Base-by-base conservation (phyloP, 257 asterid genomes). In the Scutellaria baicalensis region DNA sequence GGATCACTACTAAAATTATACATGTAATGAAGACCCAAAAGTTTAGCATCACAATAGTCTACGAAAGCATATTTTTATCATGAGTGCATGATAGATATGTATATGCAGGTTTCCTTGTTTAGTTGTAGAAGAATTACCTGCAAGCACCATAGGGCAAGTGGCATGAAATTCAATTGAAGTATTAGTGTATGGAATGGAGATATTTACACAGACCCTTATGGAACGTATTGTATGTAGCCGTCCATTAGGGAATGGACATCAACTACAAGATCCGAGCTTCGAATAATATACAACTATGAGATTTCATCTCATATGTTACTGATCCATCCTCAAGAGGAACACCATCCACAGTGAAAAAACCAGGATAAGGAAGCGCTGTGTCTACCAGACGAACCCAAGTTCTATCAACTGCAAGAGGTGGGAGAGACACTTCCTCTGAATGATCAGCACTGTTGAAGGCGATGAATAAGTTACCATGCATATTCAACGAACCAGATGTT, bases 251-350 rank as follows among this genome's bases (percentile, higher is more conserved):
- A 70, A 59, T 31, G 36, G 54, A 69, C 48, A 40, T 77, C 51
- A 16, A 59, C 74, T 70, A 68, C 54, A 67, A 16, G 45, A 66
- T 72, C 61, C 74, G 81, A 66, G 96, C 88, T 86, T 94, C 99
- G 65, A 89, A 85, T 57, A 94, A 71, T 43, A 79, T 59, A 80
- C 97, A 94, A 69, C 97, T 89, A 54, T 89, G 96, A 72, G 97
- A 71, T 77, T 89, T 81, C 95, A 89, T 85, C 71, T 84, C 90
- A 56, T 86, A 84, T 0, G 76, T 72, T 52, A 57, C 74, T 48
- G 66, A 35, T 51, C 57, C 93, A 56, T 71, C 83, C 57, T 78
- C 84, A 44, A 81, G 59, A 5, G 81, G 78, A 69, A 69, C 79
- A 21, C 96, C 97, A 56, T 86, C 84, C 35, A 55, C 62, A 7